Conservation (phyloP, 1,139 yeast species). For the Taphrina pruni region DNA sequence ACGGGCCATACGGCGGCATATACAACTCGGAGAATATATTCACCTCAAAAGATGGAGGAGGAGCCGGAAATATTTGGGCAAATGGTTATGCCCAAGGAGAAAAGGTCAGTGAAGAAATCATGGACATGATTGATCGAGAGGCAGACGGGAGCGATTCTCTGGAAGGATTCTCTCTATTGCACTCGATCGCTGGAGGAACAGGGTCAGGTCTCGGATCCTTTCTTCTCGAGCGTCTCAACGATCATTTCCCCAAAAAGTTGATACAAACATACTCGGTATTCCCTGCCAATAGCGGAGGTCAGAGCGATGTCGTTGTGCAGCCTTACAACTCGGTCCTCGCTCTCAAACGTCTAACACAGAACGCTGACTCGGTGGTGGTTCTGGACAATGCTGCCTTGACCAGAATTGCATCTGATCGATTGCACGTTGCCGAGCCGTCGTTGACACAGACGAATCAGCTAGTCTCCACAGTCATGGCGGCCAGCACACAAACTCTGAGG, state of each 20-base stretch:
- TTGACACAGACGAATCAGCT: constrained; percentile 82
- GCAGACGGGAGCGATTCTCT: constrained; percentile 88
- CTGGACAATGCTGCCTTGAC: constrained; percentile 88
- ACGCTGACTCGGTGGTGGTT: constrained; percentile 83
- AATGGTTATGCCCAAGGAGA: constrained; percentile 83
- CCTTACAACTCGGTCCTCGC: constrained; percentile 91
- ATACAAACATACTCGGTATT: constrained; percentile 86
- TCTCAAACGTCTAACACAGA: constrained; percentile 76
- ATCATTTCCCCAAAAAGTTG: constrained; percentile 80
- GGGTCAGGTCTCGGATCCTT: constrained; percentile 94
- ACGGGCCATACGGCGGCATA: constrained; percentile 63
- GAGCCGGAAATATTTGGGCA: constrained; percentile 97
- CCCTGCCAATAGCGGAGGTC: constrained; percentile 69
- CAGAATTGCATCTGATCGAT: constrained; percentile 64
- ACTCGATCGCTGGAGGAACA: constrained; percentile 98
- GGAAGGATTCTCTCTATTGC: constrained; percentile 87
- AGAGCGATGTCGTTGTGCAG: constrained; percentile 94
- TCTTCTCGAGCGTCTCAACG: constrained; percentile 75
- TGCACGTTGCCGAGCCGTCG: constrained; percentile 56
- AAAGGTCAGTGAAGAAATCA: constrained; percentile 68
- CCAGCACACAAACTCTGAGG: constrained; percentile 82
- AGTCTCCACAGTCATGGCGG: constrained; percentile 78
- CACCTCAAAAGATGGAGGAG: constrained; percentile 77
- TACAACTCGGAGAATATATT: constrained; percentile 86
- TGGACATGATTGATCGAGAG: constrained; percentile 87